Evolutionary conservation across 352 stramenopile genomes (phyloP).

Genomic region (Thraustotheca clavata): DNA sequence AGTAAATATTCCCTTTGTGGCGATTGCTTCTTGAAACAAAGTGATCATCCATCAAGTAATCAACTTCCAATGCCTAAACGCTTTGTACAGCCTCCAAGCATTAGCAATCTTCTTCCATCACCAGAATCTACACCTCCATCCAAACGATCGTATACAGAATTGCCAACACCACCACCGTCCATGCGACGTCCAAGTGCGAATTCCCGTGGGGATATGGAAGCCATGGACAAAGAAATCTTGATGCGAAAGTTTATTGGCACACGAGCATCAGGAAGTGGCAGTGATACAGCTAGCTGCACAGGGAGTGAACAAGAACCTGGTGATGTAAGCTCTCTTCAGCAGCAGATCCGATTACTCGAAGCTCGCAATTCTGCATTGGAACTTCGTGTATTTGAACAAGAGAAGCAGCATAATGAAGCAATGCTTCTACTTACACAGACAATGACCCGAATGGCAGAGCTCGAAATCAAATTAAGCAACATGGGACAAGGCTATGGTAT

Average conservation of each 20-base stretch:
- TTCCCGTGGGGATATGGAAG: neutral
- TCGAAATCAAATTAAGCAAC: slow-evolving; percentile 31
- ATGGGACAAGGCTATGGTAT: neutral
- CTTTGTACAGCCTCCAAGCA: neutral
- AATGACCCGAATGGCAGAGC: slow-evolving; percentile 76
- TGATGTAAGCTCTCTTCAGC: slow-evolving; percentile 27
- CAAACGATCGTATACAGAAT: neutral
- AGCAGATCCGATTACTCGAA: slow-evolving; percentile 49
- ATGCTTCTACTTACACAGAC: slow-evolving; percentile 80
- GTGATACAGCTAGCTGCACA: neutral
- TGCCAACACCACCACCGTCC: neutral
- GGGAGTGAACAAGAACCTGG: neutral
- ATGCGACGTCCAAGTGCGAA: neutral
- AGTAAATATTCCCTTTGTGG: slow-evolving; percentile 58
- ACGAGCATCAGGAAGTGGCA: neutral
- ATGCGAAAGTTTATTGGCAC: neutral
- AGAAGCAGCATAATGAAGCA: slow-evolving; percentile 80
- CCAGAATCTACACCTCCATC: neutral
- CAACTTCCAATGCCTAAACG: neutral
- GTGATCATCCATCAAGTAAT: too few relatives aligned
- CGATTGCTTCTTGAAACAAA: slow-evolving; percentile 42
- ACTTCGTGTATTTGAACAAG: slow-evolving; percentile 55
- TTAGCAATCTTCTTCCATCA: neutral
- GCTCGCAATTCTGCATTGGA: slow-evolving; percentile 69
- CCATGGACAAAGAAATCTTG: slow-evolving; percentile 4